phyloP scores from a whole-genome alignment of 108 stramenopile genomes.

The Pinguiococcus pyrenoidosus region DNA sequence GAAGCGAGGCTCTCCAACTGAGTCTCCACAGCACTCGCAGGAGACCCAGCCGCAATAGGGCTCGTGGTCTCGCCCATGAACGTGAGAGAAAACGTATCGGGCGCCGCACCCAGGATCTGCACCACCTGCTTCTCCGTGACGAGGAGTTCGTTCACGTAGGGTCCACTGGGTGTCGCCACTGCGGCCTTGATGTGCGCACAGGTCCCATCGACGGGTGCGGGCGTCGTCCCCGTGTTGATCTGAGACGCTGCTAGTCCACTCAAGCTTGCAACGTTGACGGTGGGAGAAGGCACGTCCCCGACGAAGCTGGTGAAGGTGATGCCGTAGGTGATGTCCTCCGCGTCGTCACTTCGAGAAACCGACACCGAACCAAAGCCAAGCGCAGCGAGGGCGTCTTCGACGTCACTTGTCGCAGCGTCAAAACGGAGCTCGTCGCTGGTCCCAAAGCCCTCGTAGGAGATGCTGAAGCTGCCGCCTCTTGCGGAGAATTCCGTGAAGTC shows the following conservation, averaged over 20 bases:
- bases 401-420: neutral
- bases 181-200: slow-evolving; percentile 2
- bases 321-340: slow-evolving; percentile 8
- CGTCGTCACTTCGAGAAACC: neutral
- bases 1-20: slow-evolving; percentile 18
- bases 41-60: neutral
- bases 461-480: slow-evolving; percentile 5
- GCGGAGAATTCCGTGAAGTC: slow-evolving; percentile 13
- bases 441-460: neutral
- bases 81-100: slow-evolving; percentile 22
- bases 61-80: slow-evolving; percentile 22
- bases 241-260: slow-evolving; percentile 34
- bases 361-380: slow-evolving; percentile 2
- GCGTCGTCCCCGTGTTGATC: slow-evolving; percentile 18
- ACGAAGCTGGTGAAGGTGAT: slow-evolving; percentile 11
- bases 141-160: slow-evolving; percentile 1
- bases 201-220: too few species aligned
- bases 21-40: slow-evolving; percentile 10
- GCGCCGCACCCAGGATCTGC: slow-evolving; percentile 14
- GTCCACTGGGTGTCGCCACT: slow-evolving; percentile 9
- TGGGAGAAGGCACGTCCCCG: slow-evolving; percentile 9
- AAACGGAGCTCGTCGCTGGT: neutral
- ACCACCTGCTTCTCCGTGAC: neutral
- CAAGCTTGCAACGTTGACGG: slow-evolving; percentile 14
- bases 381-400: slow-evolving; percentile 1